A percentile compares a stretch with the other conserved stretches of the same genome.
These are phyloP conservation scores for Thermothelomyces thermophilus DNA, from an alignment of 2,329 filamentous ascomycete species.

Conservation along the genomic window DNA sequence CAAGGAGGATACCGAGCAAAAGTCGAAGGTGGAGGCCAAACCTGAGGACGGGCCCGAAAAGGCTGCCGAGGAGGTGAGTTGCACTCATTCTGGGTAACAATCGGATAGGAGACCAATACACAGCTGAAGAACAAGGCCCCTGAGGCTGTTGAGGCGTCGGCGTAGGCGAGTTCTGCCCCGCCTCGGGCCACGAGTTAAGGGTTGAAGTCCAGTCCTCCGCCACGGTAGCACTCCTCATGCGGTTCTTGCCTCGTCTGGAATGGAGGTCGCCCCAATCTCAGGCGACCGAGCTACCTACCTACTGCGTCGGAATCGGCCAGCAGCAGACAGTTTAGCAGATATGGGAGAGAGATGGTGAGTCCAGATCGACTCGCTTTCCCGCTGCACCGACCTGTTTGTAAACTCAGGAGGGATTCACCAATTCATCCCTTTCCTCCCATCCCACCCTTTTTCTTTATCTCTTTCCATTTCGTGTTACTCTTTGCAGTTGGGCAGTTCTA, in stretches of 20 bases:
- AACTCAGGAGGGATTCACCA: constrained; percentile 1
- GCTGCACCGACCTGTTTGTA: constrained; percentile 2
- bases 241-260: too few relatives aligned
- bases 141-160: constrained; percentile 34
- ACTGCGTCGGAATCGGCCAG: background rate
- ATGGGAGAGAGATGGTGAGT: background rate
- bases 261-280: background rate
- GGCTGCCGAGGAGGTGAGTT: constrained; percentile 33
- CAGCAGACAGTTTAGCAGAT: background rate
- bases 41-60: constrained; percentile 21
- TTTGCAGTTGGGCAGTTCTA: constrained; percentile 7
- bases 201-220: too few relatives aligned
- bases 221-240: too few relatives aligned
- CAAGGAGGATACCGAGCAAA: constrained; percentile 22
- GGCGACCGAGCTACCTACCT: background rate
- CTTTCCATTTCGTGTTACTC: too few relatives aligned
- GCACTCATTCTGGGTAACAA: background rate
- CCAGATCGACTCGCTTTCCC: background rate
- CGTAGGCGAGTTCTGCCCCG: constrained; percentile 23
- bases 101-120: constrained; percentile 2
- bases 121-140: constrained; percentile 22
- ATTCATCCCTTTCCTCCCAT: constrained; percentile 1
- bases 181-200: background rate
- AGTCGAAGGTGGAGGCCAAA: constrained; percentile 35
- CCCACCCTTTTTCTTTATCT: background rate